Percentiles rank a stretch among this genome's conserved stretches.
phyloP scores from a whole-genome alignment of 768 basidiomycete species.

The Psilocybe tampanensis region DNA sequence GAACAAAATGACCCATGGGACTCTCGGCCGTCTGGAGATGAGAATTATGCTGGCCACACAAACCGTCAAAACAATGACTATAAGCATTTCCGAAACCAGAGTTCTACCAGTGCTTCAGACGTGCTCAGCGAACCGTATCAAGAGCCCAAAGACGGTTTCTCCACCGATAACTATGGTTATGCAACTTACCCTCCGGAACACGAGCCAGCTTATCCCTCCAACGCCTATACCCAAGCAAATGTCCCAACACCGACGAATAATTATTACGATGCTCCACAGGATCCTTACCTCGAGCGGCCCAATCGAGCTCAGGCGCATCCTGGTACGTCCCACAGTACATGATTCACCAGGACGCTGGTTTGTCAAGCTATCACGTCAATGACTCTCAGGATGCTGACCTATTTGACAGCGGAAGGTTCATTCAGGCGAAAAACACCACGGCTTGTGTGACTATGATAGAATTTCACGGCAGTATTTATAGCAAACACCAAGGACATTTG shows the following conservation, averaged over 20 bases:
- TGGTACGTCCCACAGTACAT: conserved; percentile 38
- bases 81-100: conserved; percentile 55
- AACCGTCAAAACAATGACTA: conserved; percentile 29
- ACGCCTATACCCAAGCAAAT: conserved; percentile 39
- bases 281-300: conserved; percentile 36
- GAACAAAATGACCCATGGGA: conserved; percentile 75
- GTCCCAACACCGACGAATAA: conserved; percentile 37
- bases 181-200: conserved; percentile 33
- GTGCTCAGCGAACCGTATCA: conserved; percentile 52
- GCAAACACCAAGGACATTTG: conserved; percentile 13
- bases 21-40: conserved; percentile 51
- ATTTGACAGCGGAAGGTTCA: conserved; percentile 41
- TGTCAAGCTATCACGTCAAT: conserved; percentile 1
- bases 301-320: conserved; percentile 44
- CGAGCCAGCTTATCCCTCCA: conserved; percentile 27
- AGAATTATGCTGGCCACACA: conserved; percentile 23
- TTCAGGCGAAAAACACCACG: conserved; percentile 46
- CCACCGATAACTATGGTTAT: conserved; percentile 32
- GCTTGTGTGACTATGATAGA: conserved; percentile 9
- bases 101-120: conserved; percentile 57
- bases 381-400: conserved; percentile 4
- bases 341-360: conserved; percentile 14
- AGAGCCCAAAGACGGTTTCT: conserved; percentile 45
- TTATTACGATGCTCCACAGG: conserved; percentile 30
- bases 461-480: conserved; percentile 11